Evolutionary conservation across 441 rosid species (phyloP).

Genomic region (Syzygium malaccense): DNA sequence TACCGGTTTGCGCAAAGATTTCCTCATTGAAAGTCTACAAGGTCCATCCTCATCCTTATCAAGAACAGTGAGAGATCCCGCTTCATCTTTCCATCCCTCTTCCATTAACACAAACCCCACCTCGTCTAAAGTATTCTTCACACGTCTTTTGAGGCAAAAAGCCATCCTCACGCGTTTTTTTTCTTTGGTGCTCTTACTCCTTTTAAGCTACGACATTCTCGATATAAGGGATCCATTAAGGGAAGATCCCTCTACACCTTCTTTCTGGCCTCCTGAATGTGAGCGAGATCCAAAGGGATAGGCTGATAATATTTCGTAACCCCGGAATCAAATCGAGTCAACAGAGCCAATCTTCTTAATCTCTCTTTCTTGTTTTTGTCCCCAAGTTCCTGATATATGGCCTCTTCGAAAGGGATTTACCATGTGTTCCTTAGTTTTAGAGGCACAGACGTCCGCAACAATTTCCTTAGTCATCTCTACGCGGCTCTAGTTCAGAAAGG

Average conservation of each 20-base stretch:
- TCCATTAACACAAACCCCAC: rapidly evolving
- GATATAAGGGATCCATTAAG: neutral
- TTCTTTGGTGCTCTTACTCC: neutral
- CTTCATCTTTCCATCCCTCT: neutral
- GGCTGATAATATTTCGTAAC: too few species aligned
- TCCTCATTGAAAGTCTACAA: rapidly evolving
- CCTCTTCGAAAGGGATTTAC: neutral
- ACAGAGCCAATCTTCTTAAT: too few species aligned
- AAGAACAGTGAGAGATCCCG: neutral
- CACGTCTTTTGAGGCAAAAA: neutral
- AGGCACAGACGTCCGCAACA: neutral
- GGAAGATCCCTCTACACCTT: neutral
- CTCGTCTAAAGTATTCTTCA: neutral
- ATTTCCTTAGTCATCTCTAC: neutral
- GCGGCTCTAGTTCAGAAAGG: neutral
- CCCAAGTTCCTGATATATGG: rapidly evolving
- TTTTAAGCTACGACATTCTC: neutral
- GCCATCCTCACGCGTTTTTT: neutral
- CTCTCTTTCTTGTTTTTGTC: too few species aligned
- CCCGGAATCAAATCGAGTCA: too few species aligned
- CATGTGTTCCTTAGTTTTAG: neutral
- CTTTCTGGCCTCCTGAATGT: neutral
- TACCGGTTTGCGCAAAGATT: neutral
- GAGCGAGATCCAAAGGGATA: too few species aligned
- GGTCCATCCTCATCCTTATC: neutral